Conservation (phyloP, 2,329 filamentous ascomycete genomes). For the Tolypocladium guangdongense region DNA sequence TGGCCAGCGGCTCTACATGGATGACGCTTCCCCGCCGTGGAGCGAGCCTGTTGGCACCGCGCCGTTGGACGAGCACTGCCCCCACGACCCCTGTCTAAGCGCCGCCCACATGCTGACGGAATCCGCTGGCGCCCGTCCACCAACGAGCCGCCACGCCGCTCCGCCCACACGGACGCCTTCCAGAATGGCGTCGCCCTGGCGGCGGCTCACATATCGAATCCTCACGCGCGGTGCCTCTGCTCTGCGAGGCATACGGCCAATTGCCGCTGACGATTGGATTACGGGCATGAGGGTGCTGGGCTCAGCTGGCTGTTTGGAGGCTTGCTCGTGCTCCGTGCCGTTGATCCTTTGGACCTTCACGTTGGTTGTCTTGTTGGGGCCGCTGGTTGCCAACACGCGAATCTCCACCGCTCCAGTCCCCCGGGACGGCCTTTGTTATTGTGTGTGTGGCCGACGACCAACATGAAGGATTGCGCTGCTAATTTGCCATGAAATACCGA, state of each 20-base stretch:
- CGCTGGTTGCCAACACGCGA: neutral
- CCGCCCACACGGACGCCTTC: conserved; percentile 1
- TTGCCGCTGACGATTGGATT: neutral
- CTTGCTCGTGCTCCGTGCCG: too few species aligned
- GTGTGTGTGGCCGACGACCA: neutral
- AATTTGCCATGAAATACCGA: neutral
- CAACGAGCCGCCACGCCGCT: conserved; percentile 5
- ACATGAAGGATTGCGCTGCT: neutral
- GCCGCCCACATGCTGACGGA: conserved; percentile 3
- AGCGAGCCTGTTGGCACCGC: neutral
- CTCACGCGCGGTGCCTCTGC: neutral
- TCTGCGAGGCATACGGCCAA: neutral
- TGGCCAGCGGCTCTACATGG: too few species aligned
- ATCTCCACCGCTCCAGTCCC: neutral
- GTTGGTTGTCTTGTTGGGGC: neutral
- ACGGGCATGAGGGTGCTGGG: neutral
- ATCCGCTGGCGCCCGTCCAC: conserved; percentile 6
- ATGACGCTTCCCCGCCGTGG: neutral
- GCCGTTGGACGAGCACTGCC: neutral
- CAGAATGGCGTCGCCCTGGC: neutral
- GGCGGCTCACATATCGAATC: neutral
- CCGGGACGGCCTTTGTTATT: neutral
- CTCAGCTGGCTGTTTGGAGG: neutral
- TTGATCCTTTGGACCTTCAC: too few species aligned
- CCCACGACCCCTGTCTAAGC: conserved; percentile 8